A percentile compares a stretch with the other conserved stretches of the same genome.
Evolutionary conservation across 2,329 filamentous ascomycete genomes (phyloP).

Genomic region (Magnaporthales sp.): DNA sequence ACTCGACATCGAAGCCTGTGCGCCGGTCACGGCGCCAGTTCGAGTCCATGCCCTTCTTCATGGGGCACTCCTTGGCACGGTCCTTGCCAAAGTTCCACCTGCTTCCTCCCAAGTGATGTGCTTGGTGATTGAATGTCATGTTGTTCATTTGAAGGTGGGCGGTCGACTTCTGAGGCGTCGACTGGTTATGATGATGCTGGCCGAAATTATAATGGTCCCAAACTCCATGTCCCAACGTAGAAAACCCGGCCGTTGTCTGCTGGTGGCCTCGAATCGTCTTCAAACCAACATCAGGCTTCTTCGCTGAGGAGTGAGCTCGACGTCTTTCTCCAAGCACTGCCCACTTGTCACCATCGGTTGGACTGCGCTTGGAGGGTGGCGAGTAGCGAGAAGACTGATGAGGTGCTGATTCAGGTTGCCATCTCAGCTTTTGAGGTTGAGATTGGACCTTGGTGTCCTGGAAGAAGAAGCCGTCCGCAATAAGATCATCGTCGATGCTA

Average conservation of each 20-base stretch:
- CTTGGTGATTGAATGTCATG: slow-evolving; percentile 13
- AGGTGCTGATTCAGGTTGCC: slow-evolving; percentile 21
- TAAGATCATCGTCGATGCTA: slow-evolving; percentile 56
- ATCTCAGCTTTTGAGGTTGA: slow-evolving; percentile 22
- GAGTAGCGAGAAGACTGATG: slow-evolving; percentile 44
- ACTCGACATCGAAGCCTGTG: slow-evolving; percentile 73
- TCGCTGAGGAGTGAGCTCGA: slow-evolving; percentile 49
- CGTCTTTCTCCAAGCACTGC: slow-evolving; percentile 76
- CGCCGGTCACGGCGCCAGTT: slow-evolving; percentile 54
- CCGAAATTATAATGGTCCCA: slow-evolving; percentile 32
- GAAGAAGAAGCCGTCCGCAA: slow-evolving; percentile 65
- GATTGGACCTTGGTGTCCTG: slow-evolving; percentile 48
- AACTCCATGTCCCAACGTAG: slow-evolving; percentile 37
- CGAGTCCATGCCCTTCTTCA: slow-evolving; percentile 49
- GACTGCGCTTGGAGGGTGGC: slow-evolving; percentile 54
- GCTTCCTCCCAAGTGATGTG: slow-evolving; percentile 18
- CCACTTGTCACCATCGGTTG: slow-evolving; percentile 67
- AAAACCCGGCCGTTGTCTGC: slow-evolving; percentile 32
- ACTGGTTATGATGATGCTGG: slow-evolving; percentile 10
- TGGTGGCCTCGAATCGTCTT: slow-evolving; percentile 6
- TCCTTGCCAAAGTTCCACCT: slow-evolving; percentile 34
- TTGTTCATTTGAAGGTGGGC: slow-evolving; percentile 13
- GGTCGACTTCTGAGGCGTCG: neutral
- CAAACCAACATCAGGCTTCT: slow-evolving; percentile 33
- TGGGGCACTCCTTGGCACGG: slow-evolving; percentile 43